These are phyloP conservation scores for Dothidotthia symphoricarpi DNA, from an alignment of 2,329 filamentous ascomycete species.

Conservation along the genomic window DNA sequence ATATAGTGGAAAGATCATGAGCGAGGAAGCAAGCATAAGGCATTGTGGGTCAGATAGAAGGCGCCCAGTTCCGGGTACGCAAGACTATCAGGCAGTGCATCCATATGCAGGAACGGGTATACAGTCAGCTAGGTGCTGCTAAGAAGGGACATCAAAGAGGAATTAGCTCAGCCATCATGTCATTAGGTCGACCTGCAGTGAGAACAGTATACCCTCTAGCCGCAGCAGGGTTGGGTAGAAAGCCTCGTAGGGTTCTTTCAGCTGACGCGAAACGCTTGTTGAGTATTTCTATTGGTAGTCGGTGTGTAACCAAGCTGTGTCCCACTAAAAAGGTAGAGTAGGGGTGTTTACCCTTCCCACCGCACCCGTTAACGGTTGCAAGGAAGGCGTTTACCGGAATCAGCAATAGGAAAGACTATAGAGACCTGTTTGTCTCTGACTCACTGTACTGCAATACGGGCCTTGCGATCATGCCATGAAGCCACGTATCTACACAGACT, in stretches of 20 bases:
- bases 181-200: slow-evolving; percentile 26
- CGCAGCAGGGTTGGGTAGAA: slow-evolving; percentile 29
- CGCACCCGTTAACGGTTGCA: slow-evolving; percentile 7
- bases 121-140: slow-evolving; percentile 38
- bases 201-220: slow-evolving; percentile 29
- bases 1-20: slow-evolving; percentile 29
- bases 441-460: slow-evolving; percentile 1
- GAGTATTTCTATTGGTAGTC: slow-evolving; percentile 24
- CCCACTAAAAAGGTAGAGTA: slow-evolving; percentile 14
- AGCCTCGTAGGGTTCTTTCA: slow-evolving; percentile 34
- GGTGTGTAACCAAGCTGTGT: slow-evolving; percentile 20
- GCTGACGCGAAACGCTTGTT: slow-evolving; percentile 25
- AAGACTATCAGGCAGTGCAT: slow-evolving; percentile 38
- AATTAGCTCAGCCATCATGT: slow-evolving; percentile 40
- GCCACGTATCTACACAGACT: slow-evolving; percentile 11
- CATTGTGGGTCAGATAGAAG: too few species aligned
- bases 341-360: slow-evolving; percentile 9
- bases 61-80: slow-evolving; percentile 31
- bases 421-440: slow-evolving; percentile 1
- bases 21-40: slow-evolving; percentile 23
- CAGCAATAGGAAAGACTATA: slow-evolving; percentile 2
- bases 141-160: slow-evolving; percentile 28
- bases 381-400: slow-evolving; percentile 12
- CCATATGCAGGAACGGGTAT: slow-evolving; percentile 34
- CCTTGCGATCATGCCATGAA: slow-evolving; percentile 15